Base-by-base conservation (phyloP, 2,329 filamentous ascomycete genomes). In the Fonsecaea monophora region DNA sequence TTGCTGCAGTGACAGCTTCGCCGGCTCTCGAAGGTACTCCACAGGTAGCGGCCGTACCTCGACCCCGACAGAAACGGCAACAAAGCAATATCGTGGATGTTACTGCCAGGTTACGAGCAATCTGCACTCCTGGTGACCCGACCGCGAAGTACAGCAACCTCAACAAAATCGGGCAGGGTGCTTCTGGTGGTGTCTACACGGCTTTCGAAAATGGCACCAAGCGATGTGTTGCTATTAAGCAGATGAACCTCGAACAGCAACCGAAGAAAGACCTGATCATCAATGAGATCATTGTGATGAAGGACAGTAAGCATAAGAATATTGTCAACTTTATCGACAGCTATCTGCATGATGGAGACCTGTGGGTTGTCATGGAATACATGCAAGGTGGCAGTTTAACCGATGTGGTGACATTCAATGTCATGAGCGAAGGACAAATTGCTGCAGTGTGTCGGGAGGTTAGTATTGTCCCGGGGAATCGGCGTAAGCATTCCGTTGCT, bases 271-370 rank as follows among this genome's bases (percentile, higher is more conserved):
- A 99, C 74, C 83, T 98, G 57, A 99, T 99, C 75, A 97, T 99
- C 80, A 99, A 99, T 78, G 95, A 99, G 78, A 99, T 99, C 72
- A 81, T 99, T 66, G 95, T 99, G 66, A 99, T 99, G 95, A 97
- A 96, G 82, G 95, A 98, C 75, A 97, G 94, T 83, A 95, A 92
- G 66, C 95, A 99, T 77, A 94, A 93, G 75, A 98, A 98, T 77
- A 96, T 99, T 80, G 95, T 99, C 80, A 99, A 99, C 79, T 99
- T 98, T 79, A 94, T 98, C 82, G 95, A 98, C 82, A 97, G 94
- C 78, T 98, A 94, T 78, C 84, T 99, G 10, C 90, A 94, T 65
- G 87, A 88, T 12, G 92, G 94, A 53, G 95, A 98, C 78, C 83
- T 99, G 35, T 99, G 95, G 95, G 95, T 99, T 1, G 92, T 98